A percentile compares a stretch with the other conserved stretches of the same genome.
Evolutionary conservation across 768 basidiomycete genomes (phyloP).

Genomic region (Polyporus arcularius): DNA sequence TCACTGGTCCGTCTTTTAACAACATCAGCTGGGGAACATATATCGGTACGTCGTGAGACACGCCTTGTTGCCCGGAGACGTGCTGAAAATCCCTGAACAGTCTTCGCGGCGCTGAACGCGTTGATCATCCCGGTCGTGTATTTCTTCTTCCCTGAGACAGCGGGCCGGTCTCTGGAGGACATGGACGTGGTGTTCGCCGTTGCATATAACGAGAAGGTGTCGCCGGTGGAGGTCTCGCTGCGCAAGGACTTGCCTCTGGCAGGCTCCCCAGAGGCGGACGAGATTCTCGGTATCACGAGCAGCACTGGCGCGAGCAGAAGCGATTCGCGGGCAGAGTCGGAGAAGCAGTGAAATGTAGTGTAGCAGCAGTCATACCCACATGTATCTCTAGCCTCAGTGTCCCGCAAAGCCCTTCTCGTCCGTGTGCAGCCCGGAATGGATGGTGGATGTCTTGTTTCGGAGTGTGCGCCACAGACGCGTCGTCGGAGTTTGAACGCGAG

Average conservation of each 20-base stretch:
- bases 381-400: background rate
- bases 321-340: background rate
- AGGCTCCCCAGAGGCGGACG: slow-evolving; percentile 37
- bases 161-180: slow-evolving; percentile 56
- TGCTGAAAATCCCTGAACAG: slow-evolving; percentile 25
- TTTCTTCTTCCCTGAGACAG: slow-evolving; percentile 63
- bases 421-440: too few species aligned
- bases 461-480: slow-evolving; percentile 10
- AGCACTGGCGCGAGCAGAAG: slow-evolving; percentile 4
- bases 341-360: background rate
- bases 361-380: background rate
- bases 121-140: slow-evolving; percentile 59
- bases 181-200: slow-evolving; percentile 39
- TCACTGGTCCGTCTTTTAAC: slow-evolving; percentile 59
- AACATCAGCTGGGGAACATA: slow-evolving; percentile 62
- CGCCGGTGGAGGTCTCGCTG: slow-evolving; percentile 35
- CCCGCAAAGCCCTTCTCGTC: too few species aligned
- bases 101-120: slow-evolving; percentile 59
- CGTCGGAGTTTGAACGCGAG: slow-evolving; percentile 8
- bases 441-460: background rate
- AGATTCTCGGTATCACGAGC: slow-evolving; percentile 33
- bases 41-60: slow-evolving; percentile 40
- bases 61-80: too few species aligned
- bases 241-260: slow-evolving; percentile 35
- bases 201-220: slow-evolving; percentile 35